Evolutionary conservation across 805 yeast species (phyloP), one percentile per base, ranked within the genome.

Genomic region (Candida montana): DNA sequence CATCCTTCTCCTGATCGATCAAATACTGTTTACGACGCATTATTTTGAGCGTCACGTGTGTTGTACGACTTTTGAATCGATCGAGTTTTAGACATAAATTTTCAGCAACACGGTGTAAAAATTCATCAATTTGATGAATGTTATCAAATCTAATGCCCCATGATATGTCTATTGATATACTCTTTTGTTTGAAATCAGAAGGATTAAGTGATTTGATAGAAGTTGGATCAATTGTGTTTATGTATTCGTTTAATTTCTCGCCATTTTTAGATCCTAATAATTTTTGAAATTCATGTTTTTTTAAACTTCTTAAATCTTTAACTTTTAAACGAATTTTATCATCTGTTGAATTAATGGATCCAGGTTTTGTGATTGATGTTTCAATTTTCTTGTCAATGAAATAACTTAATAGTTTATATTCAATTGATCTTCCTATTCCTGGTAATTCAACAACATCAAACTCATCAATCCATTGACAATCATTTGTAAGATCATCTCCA

Each of bases 101-200:
- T 24, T 63, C 61, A 1, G 83, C 67, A 36, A 89, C 62, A 16
- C 74, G 63, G 28, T 68, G 63, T 9, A 87, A 55, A 53, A 91
- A 93, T 5, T 41, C 49, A 47, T 83, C 90, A 19, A 83, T 75
- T 54, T 91, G 87, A 0, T 61, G 58, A 24, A 73, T 66, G 1
- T 65, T 65, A 26, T 77, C 74, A 49, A 90, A 83, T 36, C 98
- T 58, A 1, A 91, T 84, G 0, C 96, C 98, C 82, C 88, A 91
- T 47, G 88, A 86, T 21, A 91, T 82, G 55, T 91, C 98, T 4
- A 89, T 83, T 0, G 95, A 87, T 0, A 91, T 73, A 1, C 93
- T 76, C 52, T 87, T 88, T 21, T 95, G 68, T 11, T 75, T 70
- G 16, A 79, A 68, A 39, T 64, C 77, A 13, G 67, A 63, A 9